Evolutionary conservation across 805 yeast genomes (phyloP), one percentile per base, ranked within the genome.

Genomic region (Kluyveromyces dobzhanskii): DNA sequence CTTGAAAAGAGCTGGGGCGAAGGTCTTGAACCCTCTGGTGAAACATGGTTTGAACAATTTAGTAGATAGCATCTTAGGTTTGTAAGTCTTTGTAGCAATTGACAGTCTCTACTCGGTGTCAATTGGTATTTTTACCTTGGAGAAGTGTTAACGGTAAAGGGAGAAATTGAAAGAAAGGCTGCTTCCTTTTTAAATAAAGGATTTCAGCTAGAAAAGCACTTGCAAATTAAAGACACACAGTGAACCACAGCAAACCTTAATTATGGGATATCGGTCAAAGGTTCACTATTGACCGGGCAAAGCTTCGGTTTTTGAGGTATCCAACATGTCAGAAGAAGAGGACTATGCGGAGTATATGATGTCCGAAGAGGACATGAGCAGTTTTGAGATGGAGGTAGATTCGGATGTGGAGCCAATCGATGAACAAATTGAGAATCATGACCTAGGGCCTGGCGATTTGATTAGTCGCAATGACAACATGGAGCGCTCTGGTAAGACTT

Each of bases 1-100:
- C 31, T 71, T 58, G 44, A 78, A 64, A 24, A 50, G 42, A 10
- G 52, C 41, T 27, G 54, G 49, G 14, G 52, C 32, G 9, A 49
- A 40, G 16, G 58, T 42, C 34, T 47, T 49, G 48, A 60, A 59
- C 17, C 47, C 43, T 38, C 61, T 55, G 29, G 41, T 30, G 32
- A 17, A 16, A 16, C 17, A 17, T 30, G 32, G 13, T 14, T 30
- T 21, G 35, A 18, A 17, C 23, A 28, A 27, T 28, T 18, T 35
- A 25, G 21, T 17, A 27, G 41, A 18, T 13, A 34, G 51, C 36
- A 34, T 34, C 19, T 26, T 6, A 28, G 14, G 28, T 13, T 24
- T 6, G 19, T 21, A 21, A 9, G 6, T 6, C 6, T 9, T 21
- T 21, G 24, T 21, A 21, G 24, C 24, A 21, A 21, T 21, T 21